These are phyloP conservation scores for Orbilia brochopaga DNA, from an alignment of 2,329 filamentous ascomycete species.

Conservation along the genomic window DNA sequence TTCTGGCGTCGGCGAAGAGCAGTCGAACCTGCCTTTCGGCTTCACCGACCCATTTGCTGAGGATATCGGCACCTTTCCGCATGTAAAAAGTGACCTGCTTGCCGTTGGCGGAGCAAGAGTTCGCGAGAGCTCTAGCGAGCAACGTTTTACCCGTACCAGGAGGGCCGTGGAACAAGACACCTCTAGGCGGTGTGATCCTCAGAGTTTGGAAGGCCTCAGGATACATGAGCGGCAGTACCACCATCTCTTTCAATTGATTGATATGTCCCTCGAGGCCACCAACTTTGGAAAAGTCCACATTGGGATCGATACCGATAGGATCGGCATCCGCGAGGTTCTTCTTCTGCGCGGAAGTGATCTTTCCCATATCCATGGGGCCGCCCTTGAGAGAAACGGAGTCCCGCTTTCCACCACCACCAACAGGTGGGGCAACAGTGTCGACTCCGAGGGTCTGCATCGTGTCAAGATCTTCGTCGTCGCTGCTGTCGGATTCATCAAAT, in stretches of 20 bases:
- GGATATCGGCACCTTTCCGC: constrained; percentile 95
- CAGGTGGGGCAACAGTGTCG: constrained; percentile 26
- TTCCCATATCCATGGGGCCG: constrained; percentile 70
- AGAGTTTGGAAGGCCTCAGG: constrained; percentile 92
- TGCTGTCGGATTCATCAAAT: constrained; percentile 86
- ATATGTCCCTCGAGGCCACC: constrained; percentile 93
- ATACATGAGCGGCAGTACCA: constrained; percentile 89
- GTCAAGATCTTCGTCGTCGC: constrained; percentile 86
- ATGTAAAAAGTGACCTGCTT: constrained; percentile 99
- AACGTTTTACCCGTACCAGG: constrained; percentile 97
- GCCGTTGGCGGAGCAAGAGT: constrained; percentile 79
- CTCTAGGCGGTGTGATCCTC: constrained; percentile 89
- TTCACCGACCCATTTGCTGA: constrained; percentile 99
- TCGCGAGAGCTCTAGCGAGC: constrained; percentile 89
- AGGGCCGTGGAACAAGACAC: constrained; percentile 94
- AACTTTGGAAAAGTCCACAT: constrained; percentile 91
- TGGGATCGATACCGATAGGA: constrained; percentile 88
- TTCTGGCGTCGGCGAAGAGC: constrained; percentile 92
- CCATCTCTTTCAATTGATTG: constrained; percentile 98
- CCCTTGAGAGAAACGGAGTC: constrained; percentile 57
- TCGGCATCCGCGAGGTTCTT: constrained; percentile 92
- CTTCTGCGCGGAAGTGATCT: constrained; percentile 76
- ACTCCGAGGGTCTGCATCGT: constrained; percentile 62
- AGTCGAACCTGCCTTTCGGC: constrained; percentile 92
- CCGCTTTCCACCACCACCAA: constrained; percentile 53